Evolutionary conservation across 176 grass and related monocot species (phyloP), one percentile per base, ranked within the genome.

Genomic region (Rhynchospora pubera): DNA sequence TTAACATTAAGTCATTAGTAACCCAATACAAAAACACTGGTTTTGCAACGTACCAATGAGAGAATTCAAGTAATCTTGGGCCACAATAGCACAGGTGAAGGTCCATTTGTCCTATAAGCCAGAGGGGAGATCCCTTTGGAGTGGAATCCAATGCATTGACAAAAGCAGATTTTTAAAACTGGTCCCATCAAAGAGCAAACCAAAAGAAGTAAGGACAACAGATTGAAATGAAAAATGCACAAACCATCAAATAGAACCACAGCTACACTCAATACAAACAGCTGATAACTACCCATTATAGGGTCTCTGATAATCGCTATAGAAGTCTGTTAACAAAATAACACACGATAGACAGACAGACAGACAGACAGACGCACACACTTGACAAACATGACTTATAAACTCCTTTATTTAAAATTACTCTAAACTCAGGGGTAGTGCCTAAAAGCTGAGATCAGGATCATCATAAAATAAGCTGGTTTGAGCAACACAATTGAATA

Each of bases 371-470:
- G 24, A 81, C 46, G 32, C 24, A 78, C 60, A 81, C 46, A 50
- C 62, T n/a, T 28, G 71, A 30, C 48, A 53, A 53, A 51, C 61
- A 69, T 15, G 73, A 46, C n/a, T 62, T 74, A 55, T 30, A 55
- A 8, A 68, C 21, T 39, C 50, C 55, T 30, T 79, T 56, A 53
- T 74, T 60, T 14, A 64, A 66, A 82, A 52, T 34, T 43, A 55
- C 46, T 75, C 65, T 86, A 30, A 79, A 81, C 66, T 61, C 50
- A 42, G 65, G 79, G 39, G 18, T 76, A 46, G 53, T 79, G 9
- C 16, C 30, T 58, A 39, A 62, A 45, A 73, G 26, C 42, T 30
- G 11, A 51, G 45, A 79, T 32, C 69, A 74, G 55, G 28, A 22
- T 45, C 10, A 30, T 67, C 78, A 52, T 65, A 32, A 53, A 30